A percentile compares a stretch with the other conserved stretches of the same genome.
These are phyloP conservation scores for Syncephalis plumigaleata DNA, from an alignment of 371 early-diverging fungal genomes.

Conservation along the genomic window DNA sequence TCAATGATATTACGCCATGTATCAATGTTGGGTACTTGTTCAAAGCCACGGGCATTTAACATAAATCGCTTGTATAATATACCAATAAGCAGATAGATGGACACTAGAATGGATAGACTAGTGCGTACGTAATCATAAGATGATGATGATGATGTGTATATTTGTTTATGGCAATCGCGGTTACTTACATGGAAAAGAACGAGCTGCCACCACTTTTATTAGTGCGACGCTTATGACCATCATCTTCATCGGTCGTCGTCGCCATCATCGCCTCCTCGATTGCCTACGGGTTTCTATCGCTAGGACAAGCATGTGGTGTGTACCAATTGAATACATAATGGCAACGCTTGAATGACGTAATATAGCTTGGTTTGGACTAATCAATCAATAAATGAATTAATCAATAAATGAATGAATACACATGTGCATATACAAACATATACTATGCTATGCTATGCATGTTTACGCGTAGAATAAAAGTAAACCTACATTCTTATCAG, in stretches of 20 bases:
- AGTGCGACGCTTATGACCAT: background rate
- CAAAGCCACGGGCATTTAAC: background rate
- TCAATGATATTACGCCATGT: background rate
- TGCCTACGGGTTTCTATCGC: no score
- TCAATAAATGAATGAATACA: background rate
- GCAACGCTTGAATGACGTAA: background rate
- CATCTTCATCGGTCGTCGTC: background rate
- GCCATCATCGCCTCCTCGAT: no score
- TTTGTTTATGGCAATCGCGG: background rate
- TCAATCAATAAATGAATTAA: background rate
- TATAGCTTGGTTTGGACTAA: background rate
- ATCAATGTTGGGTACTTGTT: background rate
- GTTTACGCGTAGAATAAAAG: no score
- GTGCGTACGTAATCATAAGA: background rate
- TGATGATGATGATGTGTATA: background rate
- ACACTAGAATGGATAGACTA: background rate
- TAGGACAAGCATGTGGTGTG: background rate
- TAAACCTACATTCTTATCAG: background rate
- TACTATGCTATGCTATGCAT: no score
- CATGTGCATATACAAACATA: background rate
- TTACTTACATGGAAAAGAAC: constrained; percentile 1
- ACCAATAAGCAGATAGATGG: background rate
- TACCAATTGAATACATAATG: background rate
- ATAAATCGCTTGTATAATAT: background rate
- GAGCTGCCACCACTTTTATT: background rate